phyloP scores from a whole-genome alignment of 106 monocot genomes.

The Triglochin maritima region DNA sequence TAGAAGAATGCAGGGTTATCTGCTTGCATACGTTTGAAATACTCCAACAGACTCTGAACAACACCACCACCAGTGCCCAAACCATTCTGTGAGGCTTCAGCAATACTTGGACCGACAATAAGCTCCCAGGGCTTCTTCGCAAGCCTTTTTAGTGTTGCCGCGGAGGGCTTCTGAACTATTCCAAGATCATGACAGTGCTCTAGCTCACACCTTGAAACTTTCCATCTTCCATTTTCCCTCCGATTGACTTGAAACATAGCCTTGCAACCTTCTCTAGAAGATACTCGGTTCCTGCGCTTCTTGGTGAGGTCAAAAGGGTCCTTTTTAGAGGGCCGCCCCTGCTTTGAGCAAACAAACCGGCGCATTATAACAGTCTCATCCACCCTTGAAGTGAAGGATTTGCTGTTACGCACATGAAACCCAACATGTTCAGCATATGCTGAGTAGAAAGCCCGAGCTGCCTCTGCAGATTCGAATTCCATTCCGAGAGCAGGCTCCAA shows the following conservation, averaged over 20 bases:
- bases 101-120: constrained; percentile 6
- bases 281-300: constrained; percentile 62
- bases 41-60: constrained; percentile 77
- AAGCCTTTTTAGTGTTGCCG: constrained; percentile 34
- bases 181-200: constrained; percentile 69
- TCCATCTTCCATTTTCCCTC: constrained; percentile 54
- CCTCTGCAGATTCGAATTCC: constrained; percentile 71
- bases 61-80: constrained; percentile 71
- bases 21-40: constrained; percentile 87
- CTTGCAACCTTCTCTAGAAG: constrained; percentile 79
- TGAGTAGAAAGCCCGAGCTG: constrained; percentile 50
- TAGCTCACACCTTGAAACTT: constrained; percentile 37
- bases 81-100: constrained; percentile 33
- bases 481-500: constrained; percentile 37
- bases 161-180: constrained; percentile 13
- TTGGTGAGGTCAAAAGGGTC: constrained; percentile 63
- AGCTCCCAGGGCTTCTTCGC: constrained; percentile 74
- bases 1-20: constrained; percentile 96
- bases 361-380: constrained; percentile 83
- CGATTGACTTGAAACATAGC: constrained; percentile 93
- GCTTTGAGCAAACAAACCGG: constrained; percentile 75
- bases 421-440: constrained; percentile 51
- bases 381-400: constrained; percentile 66
- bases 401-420: constrained; percentile 70
- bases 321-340: constrained; percentile 63